Conservation (phyloP, 2,329 filamentous ascomycete species). For the Chaetothyriales sp. region DNA sequence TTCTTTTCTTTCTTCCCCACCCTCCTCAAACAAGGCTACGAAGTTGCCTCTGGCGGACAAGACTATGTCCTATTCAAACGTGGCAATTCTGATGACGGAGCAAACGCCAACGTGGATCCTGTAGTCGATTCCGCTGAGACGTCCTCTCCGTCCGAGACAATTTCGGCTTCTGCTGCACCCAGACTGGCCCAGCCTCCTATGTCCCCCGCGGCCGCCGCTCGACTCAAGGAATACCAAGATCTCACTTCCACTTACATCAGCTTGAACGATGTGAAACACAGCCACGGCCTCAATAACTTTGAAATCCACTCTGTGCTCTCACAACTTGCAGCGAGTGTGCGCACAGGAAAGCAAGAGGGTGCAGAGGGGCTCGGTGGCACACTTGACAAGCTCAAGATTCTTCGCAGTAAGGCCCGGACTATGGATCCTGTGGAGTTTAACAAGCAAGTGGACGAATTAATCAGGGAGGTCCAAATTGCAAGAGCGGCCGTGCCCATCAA, state of each 20-base stretch:
- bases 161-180: background rate
- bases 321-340: background rate
- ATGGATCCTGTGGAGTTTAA: background rate
- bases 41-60: constrained; percentile 28
- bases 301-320: background rate
- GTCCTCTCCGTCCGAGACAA: background rate
- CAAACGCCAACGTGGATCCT: background rate
- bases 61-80: constrained; percentile 30
- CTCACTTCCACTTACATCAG: background rate
- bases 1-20: constrained; percentile 28
- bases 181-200: background rate
- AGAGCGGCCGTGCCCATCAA: background rate
- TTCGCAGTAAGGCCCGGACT: background rate
- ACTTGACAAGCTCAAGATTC: background rate
- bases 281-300: background rate
- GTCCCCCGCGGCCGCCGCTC: background rate
- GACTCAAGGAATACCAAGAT: background rate
- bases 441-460: background rate
- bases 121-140: background rate
- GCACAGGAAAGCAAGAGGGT: background rate
- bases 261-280: background rate
- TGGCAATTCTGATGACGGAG: background rate
- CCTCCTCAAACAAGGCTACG: constrained; percentile 29
- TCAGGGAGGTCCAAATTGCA: background rate
- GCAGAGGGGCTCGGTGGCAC: background rate